Base-by-base conservation (phyloP, 345 rosid genomes). In the Murraya koenigii region DNA sequence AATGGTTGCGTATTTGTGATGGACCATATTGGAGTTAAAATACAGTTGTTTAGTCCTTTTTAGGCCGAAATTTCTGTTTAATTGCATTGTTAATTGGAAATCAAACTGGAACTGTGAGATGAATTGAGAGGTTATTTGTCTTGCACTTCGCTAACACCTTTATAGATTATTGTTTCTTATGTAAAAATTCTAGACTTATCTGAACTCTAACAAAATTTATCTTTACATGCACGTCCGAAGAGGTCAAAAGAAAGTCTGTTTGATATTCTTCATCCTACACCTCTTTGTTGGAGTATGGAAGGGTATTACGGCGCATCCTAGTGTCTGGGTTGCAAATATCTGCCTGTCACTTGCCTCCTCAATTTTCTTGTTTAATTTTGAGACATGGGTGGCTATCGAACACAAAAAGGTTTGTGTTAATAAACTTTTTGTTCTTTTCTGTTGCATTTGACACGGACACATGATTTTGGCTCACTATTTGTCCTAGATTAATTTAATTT, bases 331-430 rank as follows among this genome's bases (percentile, higher is more conserved):
- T 41, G 88, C 88, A 3, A 89, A 86, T 78, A 63, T 87, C 15
- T 94, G 91, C 56, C 69, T 92, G 82, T 91, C 97, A 26, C 90
- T 96, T 76, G 85, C 93, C 60, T 87, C 92, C 62, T 87, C 95
- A 2, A 71, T 90, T 41, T 93, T 87, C 82, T 88, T 90, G 0
- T 87, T 88, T 86, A 89, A 90, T 85, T 96, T 94, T 54, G 99
- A 96, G 89, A 85, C 97, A 17, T 94, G 97, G 98, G 75, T 88
- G 9, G 94, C 88, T 79, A 79, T 89, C 58, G 95, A 96, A 83
- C 94, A 91, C 76, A 91, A 96, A 83, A 89, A 92, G 94, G 99
- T 96, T 80, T 56, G 88, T 74, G 5, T 75, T 30, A 74, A 38
- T 52, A 26, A 72, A 32, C 62, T 25, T 75, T 20, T 39, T 56